phyloP scores from a whole-genome alignment of 2,329 filamentous ascomycete species.

The Trichoderma koningiopsis region DNA sequence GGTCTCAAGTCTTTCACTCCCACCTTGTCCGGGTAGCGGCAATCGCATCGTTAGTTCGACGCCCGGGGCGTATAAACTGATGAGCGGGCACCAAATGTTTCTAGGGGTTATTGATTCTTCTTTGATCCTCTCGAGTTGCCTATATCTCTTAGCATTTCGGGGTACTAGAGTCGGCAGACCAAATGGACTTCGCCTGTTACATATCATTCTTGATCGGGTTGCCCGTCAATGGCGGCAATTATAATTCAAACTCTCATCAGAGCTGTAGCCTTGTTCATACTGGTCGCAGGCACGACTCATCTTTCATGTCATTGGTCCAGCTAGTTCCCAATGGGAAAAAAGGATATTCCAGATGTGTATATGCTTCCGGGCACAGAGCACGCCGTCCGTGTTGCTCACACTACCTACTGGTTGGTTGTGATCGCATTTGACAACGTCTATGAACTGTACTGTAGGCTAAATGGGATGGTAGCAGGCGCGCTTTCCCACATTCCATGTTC shows the following conservation, averaged over 20 bases:
- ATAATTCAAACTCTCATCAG: not conserved
- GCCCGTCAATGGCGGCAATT: not conserved
- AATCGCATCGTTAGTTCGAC: not conserved
- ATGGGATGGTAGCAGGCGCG: not conserved
- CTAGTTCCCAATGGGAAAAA: not conserved
- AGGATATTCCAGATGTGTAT: slow-evolving; percentile 1
- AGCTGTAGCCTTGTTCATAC: not conserved
- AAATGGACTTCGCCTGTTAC: not conserved
- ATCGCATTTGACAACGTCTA: not conserved
- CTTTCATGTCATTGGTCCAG: not conserved
- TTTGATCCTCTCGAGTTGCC: not conserved
- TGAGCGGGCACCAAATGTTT: not conserved
- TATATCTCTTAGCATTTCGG: not conserved
- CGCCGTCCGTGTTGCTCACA: not conserved
- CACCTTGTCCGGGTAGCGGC: slow-evolving; percentile 7
- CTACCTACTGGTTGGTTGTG: not conserved
- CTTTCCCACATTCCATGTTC: not conserved
- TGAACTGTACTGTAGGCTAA: not conserved
- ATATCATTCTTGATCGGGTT: not conserved
- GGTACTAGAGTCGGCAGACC: not conserved
- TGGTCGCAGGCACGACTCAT: not conserved
- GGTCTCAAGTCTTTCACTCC: not conserved
- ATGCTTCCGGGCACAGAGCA: not conserved
- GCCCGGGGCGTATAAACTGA: not conserved
- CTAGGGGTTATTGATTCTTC: not conserved